A percentile compares a stretch with the other conserved stretches of the same genome.
These are phyloP conservation scores for Raphanus hybrid DNA, from an alignment of 441 rosid genomes.

Conservation along the genomic window DNA sequence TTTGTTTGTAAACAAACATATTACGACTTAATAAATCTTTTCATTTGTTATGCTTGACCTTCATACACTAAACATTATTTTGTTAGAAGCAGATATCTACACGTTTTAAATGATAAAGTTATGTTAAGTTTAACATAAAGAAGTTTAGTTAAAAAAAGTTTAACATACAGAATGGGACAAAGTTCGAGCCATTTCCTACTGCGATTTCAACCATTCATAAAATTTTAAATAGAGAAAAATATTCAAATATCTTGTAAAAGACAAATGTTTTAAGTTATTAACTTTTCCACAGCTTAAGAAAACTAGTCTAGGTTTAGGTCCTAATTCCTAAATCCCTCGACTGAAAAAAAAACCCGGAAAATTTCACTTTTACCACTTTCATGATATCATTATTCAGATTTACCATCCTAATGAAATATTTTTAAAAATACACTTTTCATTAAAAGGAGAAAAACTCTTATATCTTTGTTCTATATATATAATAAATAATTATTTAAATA, in stretches of 20 bases:
- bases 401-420: too few relatives aligned
- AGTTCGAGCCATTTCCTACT: background rate
- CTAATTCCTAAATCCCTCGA: background rate
- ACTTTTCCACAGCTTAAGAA: background rate
- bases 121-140: background rate
- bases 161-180: background rate
- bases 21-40: background rate
- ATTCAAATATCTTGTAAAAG: background rate
- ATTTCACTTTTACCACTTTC: too few relatives aligned
- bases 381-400: too few relatives aligned
- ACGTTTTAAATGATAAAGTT: background rate
- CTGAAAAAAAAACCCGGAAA: too few relatives aligned
- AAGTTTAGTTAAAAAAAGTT: too few relatives aligned
- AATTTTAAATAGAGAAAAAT: too few relatives aligned
- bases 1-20: conserved; percentile 12
- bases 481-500: too few relatives aligned
- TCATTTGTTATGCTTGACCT: background rate
- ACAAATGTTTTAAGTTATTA: too few relatives aligned
- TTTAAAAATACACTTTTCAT: too few relatives aligned
- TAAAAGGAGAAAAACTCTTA: too few relatives aligned
- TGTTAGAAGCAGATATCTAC: background rate
- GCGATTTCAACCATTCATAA: background rate
- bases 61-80: background rate
- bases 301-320: background rate
- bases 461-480: too few relatives aligned